Conservation (phyloP, 2,329 filamentous ascomycete species). For the Colletotrichum chlorophyti region DNA sequence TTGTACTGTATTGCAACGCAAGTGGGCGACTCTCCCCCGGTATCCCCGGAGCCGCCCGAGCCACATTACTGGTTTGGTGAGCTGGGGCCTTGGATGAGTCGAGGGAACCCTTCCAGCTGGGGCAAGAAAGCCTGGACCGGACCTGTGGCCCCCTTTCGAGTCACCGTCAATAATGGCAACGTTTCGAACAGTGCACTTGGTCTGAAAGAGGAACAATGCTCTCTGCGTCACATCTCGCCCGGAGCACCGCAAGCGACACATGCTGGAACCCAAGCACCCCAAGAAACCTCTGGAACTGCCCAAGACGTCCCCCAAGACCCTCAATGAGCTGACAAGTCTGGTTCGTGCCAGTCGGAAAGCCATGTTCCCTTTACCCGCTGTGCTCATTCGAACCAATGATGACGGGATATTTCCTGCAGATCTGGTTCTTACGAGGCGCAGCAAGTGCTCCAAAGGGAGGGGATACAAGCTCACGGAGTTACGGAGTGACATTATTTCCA, state of each 20-base stretch:
- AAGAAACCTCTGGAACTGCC: constrained; percentile 18
- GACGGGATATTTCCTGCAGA: constrained; percentile 20
- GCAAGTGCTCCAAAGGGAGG: too few relatives aligned
- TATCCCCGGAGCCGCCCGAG: constrained; percentile 17
- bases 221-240: constrained; percentile 1
- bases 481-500: too few relatives aligned
- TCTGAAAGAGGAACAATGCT: neutral
- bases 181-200: neutral
- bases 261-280: constrained; percentile 7
- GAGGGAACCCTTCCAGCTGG: constrained; percentile 1
- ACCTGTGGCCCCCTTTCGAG: neutral
- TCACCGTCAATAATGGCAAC: neutral
- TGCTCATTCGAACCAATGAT: constrained; percentile 16
- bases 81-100: neutral
- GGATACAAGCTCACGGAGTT: neutral
- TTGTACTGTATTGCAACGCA: neutral
- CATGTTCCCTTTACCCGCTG: constrained; percentile 8
- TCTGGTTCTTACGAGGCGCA: constrained; percentile 27
- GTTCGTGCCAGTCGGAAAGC: constrained; percentile 13
- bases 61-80: neutral
- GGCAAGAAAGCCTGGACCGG: constrained; percentile 9
- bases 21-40: neutral
- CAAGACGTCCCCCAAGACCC: neutral
- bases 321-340: neutral
- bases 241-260: constrained; percentile 7